Base-by-base conservation (phyloP, 345 rosid species). In the Gossypium bickii region DNA sequence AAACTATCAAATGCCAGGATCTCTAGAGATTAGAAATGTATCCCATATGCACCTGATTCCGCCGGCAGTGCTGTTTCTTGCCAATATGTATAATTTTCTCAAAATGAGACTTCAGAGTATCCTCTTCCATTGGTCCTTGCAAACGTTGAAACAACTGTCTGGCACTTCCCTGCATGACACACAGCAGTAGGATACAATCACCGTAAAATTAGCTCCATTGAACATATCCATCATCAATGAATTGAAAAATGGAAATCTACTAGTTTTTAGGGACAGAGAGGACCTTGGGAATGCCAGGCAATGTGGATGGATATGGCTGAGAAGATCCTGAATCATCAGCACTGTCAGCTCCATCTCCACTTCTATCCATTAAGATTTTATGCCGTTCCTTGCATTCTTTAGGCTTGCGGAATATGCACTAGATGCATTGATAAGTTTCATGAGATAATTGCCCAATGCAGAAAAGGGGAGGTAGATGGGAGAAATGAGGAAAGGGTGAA, bases 261-360 rank as follows among this genome's bases (percentile, higher is more conserved):
- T 59, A 45, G 63, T 60, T 58, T 41, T 67, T 65, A 63, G 70
- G 43, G 38, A 61, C 13, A 67, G 38, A 67, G 73, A 78, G 25
- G 67, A 86, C 99, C 98, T 92, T 92, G 4, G 99, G 99, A 55
- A 96, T 96, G 86, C 99, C 99, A 79, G 99, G 99, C 81, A 96
- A 86, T 73, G 98, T 92, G 76, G 99, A 95, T 67, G 99, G 99
- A 82, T 96, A 96, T 80, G 99, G 84, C 87, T 90, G 98, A 75
- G 97, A 96, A 78, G 95, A 89, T 69, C 98, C 97, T 51, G 97
- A 96, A 84, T 96, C 99, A 80, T 96, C 99, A 75, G 97, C 97
- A 82, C 98, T 96, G 78, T 96, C 99, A 79, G 94, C 94, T 12
- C 97, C 99, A 83, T 96, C 99, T 75, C 95, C 91, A 79, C 82